Conservation (phyloP, 441 rosid genomes). For the Francoa sonchifolia region DNA sequence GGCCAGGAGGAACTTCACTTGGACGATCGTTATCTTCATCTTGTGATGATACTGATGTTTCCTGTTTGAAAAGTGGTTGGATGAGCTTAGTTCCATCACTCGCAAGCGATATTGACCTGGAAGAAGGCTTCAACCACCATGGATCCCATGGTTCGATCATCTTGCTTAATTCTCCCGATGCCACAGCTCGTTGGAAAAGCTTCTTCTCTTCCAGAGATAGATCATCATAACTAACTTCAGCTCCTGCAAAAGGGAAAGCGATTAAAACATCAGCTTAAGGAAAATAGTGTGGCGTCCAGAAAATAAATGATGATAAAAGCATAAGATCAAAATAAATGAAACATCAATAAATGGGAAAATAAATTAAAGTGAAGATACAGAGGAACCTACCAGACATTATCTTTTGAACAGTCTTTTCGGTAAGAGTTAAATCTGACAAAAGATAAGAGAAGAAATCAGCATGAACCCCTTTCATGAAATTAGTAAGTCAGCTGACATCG, state of each 20-base stretch:
- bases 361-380: too few species aligned
- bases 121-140: constrained; percentile 83
- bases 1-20: constrained; percentile 56
- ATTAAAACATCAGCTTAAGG: constrained; percentile 7
- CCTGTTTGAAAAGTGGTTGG: constrained; percentile 29
- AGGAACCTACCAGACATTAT: constrained; percentile 50
- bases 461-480: background rate
- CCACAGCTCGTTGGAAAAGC: constrained; percentile 63
- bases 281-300: too few species aligned
- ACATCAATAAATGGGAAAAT: background rate
- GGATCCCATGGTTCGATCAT: constrained; percentile 92
- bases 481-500: background rate
- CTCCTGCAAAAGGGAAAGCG: constrained; percentile 28
- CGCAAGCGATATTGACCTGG: constrained; percentile 43
- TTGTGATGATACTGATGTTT: constrained; percentile 12
- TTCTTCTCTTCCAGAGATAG: constrained; percentile 63
- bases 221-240: constrained; percentile 41
- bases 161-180: constrained; percentile 74
- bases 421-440: constrained; percentile 32
- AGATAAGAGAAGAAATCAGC: constrained; percentile 11
- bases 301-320: too few species aligned
- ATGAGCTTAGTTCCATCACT: constrained; percentile 50
- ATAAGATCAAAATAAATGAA: too few species aligned
- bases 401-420: constrained; percentile 53
- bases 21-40: constrained; percentile 18